Base-by-base conservation (phyloP, 345 rosid genomes). In the Noccaea caerulescens region DNA sequence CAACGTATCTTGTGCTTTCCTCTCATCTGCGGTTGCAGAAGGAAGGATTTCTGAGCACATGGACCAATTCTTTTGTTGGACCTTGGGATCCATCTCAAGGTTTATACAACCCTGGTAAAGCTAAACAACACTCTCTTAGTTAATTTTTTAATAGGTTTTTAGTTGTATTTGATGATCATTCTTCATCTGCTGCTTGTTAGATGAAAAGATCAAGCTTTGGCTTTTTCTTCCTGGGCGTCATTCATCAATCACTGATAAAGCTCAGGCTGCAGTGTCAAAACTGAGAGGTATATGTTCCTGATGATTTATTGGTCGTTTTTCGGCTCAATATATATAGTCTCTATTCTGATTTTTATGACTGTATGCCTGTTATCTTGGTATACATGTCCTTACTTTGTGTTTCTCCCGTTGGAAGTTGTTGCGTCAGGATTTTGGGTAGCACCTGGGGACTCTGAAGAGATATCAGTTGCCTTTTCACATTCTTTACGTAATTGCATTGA, bases 81-180 rank as follows among this genome's bases (percentile, higher is more conserved):
- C 99, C 99, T 77, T 94, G 99, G 99, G 99, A 94, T 81, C 99
- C 97, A 32, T 94, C 99, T 75, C 99, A 94, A 79, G 99, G 99
- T 60, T 69, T 92, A 76, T 90, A 94, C 72, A 94, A 92, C 78
- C 99, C 99, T 64, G 99, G 99, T 91, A 84, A 79, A 10, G 67
- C 7, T 54, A 6, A 45, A 46, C 14, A 36, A 16, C 55, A n/a
- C 18, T 37, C 9, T 56, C 14, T 0, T 46, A n/a, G 4, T 43
- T 8, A 14, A 41, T 70, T 30, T 49, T 50, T 47, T 55, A 1
- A 25, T 25, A 27, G 4, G 1, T 36, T 43, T 49, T 33, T 14
- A 7, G 14, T 63, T 62, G 33, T 16, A 3, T 63, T 52, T 72
- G 53, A 69, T 39, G 66, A 32, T 55, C 34, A 20, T 62, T 55